Conservation (phyloP, 805 yeast genomes). For the Tetrapisispora namnaoensis region DNA sequence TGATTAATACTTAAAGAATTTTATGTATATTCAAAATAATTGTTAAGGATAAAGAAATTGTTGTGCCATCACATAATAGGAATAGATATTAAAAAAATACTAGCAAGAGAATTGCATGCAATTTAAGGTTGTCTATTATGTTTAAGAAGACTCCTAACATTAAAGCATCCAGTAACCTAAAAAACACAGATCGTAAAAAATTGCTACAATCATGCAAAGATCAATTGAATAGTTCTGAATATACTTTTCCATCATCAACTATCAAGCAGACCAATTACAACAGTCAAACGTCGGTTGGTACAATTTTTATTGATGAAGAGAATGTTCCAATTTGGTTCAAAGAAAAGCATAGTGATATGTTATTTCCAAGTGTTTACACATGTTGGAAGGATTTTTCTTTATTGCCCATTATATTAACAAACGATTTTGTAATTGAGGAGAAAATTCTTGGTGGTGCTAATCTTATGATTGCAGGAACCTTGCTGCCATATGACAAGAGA, state of each 20-base stretch:
- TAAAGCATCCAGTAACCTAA: slow-evolving; percentile 70
- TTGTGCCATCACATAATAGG: no score
- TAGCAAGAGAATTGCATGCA: no score
- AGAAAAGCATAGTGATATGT: slow-evolving; percentile 39
- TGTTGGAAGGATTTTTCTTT: slow-evolving; percentile 61
- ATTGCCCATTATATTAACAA: slow-evolving; percentile 62
- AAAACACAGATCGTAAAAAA: slow-evolving; percentile 61
- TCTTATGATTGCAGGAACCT: slow-evolving; percentile 63
- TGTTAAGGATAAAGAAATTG: no score
- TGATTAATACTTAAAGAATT: no score
- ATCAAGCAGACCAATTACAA: slow-evolving; percentile 58
- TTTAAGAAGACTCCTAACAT: slow-evolving; percentile 35
- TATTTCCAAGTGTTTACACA: slow-evolving; percentile 64
- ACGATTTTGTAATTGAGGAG: slow-evolving; percentile 57
- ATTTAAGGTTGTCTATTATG: slow-evolving; percentile 11
- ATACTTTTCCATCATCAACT: slow-evolving; percentile 33
- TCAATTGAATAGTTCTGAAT: slow-evolving; percentile 26
- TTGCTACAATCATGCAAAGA: slow-evolving; percentile 35
- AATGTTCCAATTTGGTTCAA: slow-evolving; percentile 69
- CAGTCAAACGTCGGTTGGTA: slow-evolving; percentile 45
- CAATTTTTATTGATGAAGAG: slow-evolving; percentile 52
- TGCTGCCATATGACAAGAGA: slow-evolving; percentile 45
- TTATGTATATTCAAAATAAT: no score
- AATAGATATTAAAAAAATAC: no score
- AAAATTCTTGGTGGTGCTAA: slow-evolving; percentile 68